Evolutionary conservation across 805 yeast genomes (phyloP), one percentile per base, ranked within the genome.

Genomic region (Monosporozyma servazzii): DNA sequence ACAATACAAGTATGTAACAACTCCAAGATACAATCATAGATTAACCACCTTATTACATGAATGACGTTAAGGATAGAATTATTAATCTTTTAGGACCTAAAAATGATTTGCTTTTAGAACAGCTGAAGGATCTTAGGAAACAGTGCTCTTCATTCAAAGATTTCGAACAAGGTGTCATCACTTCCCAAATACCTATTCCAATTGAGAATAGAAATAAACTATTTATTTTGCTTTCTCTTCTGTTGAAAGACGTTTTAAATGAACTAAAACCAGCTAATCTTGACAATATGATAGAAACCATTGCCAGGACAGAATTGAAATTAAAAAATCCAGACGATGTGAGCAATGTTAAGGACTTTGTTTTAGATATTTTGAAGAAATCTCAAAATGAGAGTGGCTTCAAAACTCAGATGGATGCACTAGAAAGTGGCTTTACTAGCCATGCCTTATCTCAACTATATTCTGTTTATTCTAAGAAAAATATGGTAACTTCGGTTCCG

Each of bases 241-340:
- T 37, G 48, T 55, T 27, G 48, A 49, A 44, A 59, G 37, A 60
- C 70, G 31, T 50, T 55, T 5, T 44, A 50, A 15, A 51, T 62
- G 9, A 51, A 65, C 1, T 78, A 74, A 8, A 61, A 70, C 3
- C 67, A 70, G 37, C 82, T 51, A 57, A 80, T 15, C n/a, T 45
- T 10, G 41, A 45, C 5, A n/a, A 11, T 17, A 11, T 11, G 15
- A 36, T 45, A 5, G 18, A 50, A 2, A 27, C 48, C 10, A 48
- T 62, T 8, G 47, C 63, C 25, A 48, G 51, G 21, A 42, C 46
- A 8, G 52, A 53, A 5, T 33, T 66, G 7, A 51, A 52, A 13
- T 31, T 61, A 13, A 21, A 29, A 3, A 18, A 42, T 37, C 29
- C 23, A 18, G 7, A 31, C 10, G 59, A 58, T 33, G 63, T 58